Evolutionary conservation across 169 alveolate species (phyloP), one percentile per base, ranked within the genome.

Genomic region (Plasmodium vinckei): DNA sequence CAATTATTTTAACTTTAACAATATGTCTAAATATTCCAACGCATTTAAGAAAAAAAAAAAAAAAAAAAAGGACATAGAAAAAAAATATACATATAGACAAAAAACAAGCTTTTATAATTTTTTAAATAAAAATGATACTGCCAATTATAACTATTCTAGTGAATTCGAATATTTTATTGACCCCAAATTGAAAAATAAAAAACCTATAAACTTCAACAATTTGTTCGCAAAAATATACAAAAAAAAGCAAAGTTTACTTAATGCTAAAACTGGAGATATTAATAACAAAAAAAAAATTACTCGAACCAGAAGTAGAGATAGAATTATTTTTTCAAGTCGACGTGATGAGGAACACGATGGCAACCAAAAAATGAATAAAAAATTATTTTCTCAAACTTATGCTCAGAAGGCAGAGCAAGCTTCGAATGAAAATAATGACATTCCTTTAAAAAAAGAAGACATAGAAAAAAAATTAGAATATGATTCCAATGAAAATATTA

Each of bases 161-260:
- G 87, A 86, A 39, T 54, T 69, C 15, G 87, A 69, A 33, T 33
- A 67, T 44, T 82, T 67, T 82, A 64, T n/a, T 10, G 47, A 49
- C 1, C 44, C 56, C 19, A 9, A 56, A 53, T 53, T 13, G 42
- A n/a, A 54, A 59, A 68, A 46, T 12, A 68, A 68, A 23, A 59
- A 71, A 60, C 9, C 25, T 51, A 82, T 82, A 67, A 86, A 86
- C 33, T 86, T 86, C 60, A 73, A 86, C 42, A 87, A 86, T 27
- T 54, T 86, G 25, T 86, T 86, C 21, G 59, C 86, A 25, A 86
- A 86, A 86, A 86, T 86, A 86, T 61, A 86, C 51, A 70, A 21
- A 54, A 86, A 86, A 49, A 86, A 82, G 57, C 67, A 15, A 51
- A 53, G 44, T 25, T 56, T 82, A 17, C 61, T 82, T n/a, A 56